These are phyloP conservation scores for Termitomyces sp. DNA, from an alignment of 768 basidiomycete species.

Conservation along the genomic window DNA sequence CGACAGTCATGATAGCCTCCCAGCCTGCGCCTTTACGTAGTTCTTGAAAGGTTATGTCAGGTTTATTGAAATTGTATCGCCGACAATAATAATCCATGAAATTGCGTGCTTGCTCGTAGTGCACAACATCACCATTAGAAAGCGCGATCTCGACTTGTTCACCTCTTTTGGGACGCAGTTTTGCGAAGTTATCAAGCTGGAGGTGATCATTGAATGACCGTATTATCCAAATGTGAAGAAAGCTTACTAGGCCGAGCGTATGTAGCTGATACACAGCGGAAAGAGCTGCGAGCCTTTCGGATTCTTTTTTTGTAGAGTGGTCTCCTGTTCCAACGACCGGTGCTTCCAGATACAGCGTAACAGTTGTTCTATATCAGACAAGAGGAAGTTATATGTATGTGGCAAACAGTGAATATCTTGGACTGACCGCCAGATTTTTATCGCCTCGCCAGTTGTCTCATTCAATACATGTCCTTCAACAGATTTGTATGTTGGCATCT, in stretches of 20 bases:
- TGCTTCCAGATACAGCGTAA: constrained; percentile 32
- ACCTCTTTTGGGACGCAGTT: constrained; percentile 19
- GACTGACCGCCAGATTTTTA: constrained; percentile 43
- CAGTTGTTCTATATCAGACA: constrained; percentile 32
- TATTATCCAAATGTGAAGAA: background rate
- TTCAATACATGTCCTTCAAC: constrained; percentile 24
- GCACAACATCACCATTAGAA: constrained; percentile 61
- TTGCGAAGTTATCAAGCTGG: constrained; percentile 37
- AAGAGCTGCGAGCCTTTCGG: constrained; percentile 73
- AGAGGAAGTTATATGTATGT: background rate
- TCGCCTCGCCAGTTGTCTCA: constrained; percentile 15
- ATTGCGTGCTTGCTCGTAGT: constrained; percentile 69
- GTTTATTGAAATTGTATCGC: constrained; percentile 68
- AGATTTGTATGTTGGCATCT: constrained; percentile 30
- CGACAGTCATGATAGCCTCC: constrained; percentile 77
- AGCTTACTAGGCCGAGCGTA: constrained; percentile 57
- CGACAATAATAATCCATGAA: constrained; percentile 97
- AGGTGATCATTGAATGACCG: background rate
- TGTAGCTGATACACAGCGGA: constrained; percentile 73
- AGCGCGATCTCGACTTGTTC: constrained; percentile 31
- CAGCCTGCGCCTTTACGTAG: constrained; percentile 36
- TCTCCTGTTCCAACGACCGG: constrained; percentile 63
- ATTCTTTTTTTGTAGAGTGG: constrained; percentile 51
- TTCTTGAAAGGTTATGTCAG: constrained; percentile 59
- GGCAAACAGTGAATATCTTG: background rate